Evolutionary conservation across 73 alveolate genomes (phyloP).

Genomic region (Halteria grandinella): DNA sequence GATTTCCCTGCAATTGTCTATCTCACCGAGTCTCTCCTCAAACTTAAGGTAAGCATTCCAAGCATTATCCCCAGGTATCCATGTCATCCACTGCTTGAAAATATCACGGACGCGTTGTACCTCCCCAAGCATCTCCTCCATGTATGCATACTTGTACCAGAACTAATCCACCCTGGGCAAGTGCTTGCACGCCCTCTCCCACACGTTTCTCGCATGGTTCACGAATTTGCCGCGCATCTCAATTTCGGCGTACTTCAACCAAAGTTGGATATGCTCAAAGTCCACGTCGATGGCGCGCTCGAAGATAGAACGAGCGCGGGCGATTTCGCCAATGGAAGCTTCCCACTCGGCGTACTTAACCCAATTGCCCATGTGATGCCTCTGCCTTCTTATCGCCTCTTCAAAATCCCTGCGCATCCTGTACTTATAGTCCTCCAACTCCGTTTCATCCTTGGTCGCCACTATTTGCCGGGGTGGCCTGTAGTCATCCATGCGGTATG

Average conservation of each 20-base stretch:
- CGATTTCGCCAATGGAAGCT: slow-evolving; percentile 80
- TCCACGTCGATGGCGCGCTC: slow-evolving; percentile 99
- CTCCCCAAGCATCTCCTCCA: slow-evolving; percentile 98
- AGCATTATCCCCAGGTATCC: slow-evolving; percentile 95
- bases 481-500: slow-evolving; percentile 91
- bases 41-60: slow-evolving; percentile 93
- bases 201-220: slow-evolving; percentile 98
- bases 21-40: slow-evolving; percentile 96
- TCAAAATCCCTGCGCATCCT: slow-evolving; percentile 94
- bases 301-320: slow-evolving; percentile 97
- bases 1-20: slow-evolving; percentile 83
- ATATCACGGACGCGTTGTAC: slow-evolving; percentile 93
- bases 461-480: slow-evolving; percentile 83
- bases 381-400: slow-evolving; percentile 87
- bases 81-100: slow-evolving; percentile 97
- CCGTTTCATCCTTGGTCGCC: slow-evolving; percentile 96
- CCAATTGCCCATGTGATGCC: slow-evolving; percentile 96
- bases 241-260: slow-evolving; percentile 99
- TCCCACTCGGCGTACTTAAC: slow-evolving; percentile 96
- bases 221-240: slow-evolving; percentile 99
- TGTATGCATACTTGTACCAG: slow-evolving; percentile 97
- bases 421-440: slow-evolving; percentile 92
- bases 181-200: slow-evolving; percentile 96
- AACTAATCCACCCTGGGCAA: slow-evolving; percentile 97
- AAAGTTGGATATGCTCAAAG: slow-evolving; percentile 86